Base-by-base conservation (phyloP, 768 basidiomycete genomes). In the Hydnomerulius pinastri region DNA sequence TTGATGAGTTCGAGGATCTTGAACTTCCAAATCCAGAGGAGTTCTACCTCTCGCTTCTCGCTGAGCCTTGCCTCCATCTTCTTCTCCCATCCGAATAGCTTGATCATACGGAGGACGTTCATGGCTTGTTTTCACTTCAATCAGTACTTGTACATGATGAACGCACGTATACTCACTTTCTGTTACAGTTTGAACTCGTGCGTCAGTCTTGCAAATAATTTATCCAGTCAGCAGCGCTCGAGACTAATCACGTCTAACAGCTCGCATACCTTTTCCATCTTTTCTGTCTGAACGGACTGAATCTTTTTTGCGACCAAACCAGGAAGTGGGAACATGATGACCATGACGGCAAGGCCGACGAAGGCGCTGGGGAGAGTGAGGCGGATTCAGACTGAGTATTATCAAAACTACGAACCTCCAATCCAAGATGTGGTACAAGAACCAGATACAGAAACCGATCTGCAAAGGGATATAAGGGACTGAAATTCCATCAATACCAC, bases 71-170 rank as follows among this genome's bases (percentile, higher is more conserved):
- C 63, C 21, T 77, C 70, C 60, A 86, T 77, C 40, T 79, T 75
- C 49, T 77, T 74, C 74, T 84, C 77, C 77, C 87, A 79, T 5
- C 76, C 87, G 57, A 90, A 87, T 35, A 87, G 17, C n/a, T n/a
- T n/a, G n/a, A n/a, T n/a, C n/a, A n/a, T n/a, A n/a, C n/a, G n/a
- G n/a, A n/a, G n/a, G n/a, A 81, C 77, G 44, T 77, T 78, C 59
- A 83, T 71, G 6, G 73, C 83, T 82, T 28, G 28, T 4, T 6
- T 21, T 17, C 37, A 40, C 33, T 13, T 30, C 28, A 40, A 15
- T 46, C 18, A 39, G 42, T 15, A 28, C 11, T 37, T 37, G 18
- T 41, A 37, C 32, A 57, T 58, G 9, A n/a, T 3, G 10, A 8
- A n/a, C 5, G 24, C n/a, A 27, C n/a, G 23, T 23, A 60, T 49